phyloP scores from a whole-genome alignment of 2,329 filamentous ascomycete genomes.

The Fusarium anguioides region DNA sequence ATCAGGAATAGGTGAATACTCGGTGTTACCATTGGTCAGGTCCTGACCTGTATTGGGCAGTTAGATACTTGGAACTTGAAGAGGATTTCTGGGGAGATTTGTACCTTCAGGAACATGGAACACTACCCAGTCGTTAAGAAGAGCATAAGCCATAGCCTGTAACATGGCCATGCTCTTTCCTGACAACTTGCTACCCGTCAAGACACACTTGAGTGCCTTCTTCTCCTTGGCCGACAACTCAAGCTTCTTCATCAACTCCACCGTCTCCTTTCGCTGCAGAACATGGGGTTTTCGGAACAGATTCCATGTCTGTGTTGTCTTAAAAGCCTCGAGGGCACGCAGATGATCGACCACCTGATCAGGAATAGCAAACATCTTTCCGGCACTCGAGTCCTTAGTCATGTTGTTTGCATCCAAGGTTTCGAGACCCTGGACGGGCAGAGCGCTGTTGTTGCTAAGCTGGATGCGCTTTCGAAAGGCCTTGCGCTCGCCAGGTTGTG shows the following conservation, averaged over 20 bases:
- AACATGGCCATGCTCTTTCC: constrained; percentile 91
- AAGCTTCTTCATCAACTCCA: constrained; percentile 74
- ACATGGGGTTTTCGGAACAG: constrained; percentile 85
- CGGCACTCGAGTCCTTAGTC: constrained; percentile 65
- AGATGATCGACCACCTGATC: constrained; percentile 80
- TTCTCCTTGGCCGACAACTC: constrained; percentile 63
- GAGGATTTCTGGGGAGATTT: neutral
- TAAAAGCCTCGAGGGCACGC: constrained; percentile 88
- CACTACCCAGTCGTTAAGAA: constrained; percentile 88
- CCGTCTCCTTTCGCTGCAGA: constrained; percentile 81
- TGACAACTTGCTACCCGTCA: constrained; percentile 78
- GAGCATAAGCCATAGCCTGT: constrained; percentile 84
- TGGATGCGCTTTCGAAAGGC: constrained; percentile 88
- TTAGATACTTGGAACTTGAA: neutral
- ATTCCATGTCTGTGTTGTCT: constrained; percentile 87
- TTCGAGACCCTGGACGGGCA: constrained; percentile 76
- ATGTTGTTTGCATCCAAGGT: constrained; percentile 68
- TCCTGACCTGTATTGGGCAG: constrained; percentile 70
- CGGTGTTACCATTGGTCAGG: constrained; percentile 80
- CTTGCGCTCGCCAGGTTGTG: constrained; percentile 83
- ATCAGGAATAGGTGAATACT: constrained; percentile 77
- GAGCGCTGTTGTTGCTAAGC: constrained; percentile 92
- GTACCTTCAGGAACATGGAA: constrained; percentile 89
- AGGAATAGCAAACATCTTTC: constrained; percentile 76
- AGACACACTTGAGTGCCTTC: constrained; percentile 70